Conservation (phyloP, 2,329 filamentous ascomycete genomes). For the Arthroderma sp. region DNA sequence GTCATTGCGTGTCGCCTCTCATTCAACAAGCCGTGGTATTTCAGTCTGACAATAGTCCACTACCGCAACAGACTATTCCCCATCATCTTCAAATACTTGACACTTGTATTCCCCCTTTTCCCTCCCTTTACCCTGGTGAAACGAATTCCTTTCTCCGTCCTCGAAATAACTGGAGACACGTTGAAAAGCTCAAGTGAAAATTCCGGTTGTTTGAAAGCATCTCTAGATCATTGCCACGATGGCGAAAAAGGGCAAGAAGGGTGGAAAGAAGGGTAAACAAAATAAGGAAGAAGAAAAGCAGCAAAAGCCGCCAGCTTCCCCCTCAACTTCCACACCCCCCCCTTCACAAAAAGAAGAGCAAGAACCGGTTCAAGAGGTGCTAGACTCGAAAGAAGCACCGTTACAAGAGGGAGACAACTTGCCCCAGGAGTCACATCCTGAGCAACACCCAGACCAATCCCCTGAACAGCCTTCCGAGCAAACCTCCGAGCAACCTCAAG, state of each 20-base stretch:
- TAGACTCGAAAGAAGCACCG: not conserved
- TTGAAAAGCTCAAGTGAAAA: not conserved
- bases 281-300: conserved; percentile 4
- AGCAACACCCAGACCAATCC: too few relatives aligned
- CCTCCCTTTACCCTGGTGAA: too few relatives aligned
- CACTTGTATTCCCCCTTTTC: too few relatives aligned
- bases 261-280: conserved; percentile 6
- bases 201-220: too few relatives aligned
- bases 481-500: not conserved
- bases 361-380: not conserved
- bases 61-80: too few relatives aligned
- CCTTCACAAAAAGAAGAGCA: not conserved
- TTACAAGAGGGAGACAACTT: not conserved
- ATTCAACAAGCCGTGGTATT: too few relatives aligned
- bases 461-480: not conserved
- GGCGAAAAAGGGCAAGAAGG: conserved; percentile 7
- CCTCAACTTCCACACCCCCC: not conserved
- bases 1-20: too few relatives aligned
- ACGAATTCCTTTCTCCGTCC: too few relatives aligned
- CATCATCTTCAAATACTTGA: too few relatives aligned
- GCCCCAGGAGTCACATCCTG: too few relatives aligned
- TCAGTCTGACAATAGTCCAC: too few relatives aligned
- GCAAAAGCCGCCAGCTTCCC: not conserved
- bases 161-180: not conserved
- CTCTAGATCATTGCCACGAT: conserved; percentile 2